Evolutionary conservation across 1,139 yeast genomes (phyloP).

Genomic region (Insectozyma bohioensis): DNA sequence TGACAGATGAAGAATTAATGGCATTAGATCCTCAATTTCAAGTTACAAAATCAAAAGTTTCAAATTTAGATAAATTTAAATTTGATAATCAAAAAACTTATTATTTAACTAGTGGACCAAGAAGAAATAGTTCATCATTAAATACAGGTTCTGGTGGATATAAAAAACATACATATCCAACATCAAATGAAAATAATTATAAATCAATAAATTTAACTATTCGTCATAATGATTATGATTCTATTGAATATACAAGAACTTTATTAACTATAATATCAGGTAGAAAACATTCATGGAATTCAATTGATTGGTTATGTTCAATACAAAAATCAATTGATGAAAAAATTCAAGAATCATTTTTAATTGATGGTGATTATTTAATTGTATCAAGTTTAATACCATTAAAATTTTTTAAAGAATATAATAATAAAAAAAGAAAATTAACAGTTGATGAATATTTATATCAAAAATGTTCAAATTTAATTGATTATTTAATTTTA

Average conservation of each 20-base stretch:
- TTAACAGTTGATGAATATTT: constrained; percentile 29
- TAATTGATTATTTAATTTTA: constrained; percentile 39
- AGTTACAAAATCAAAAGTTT: constrained; percentile 30
- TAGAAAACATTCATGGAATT: constrained; percentile 46
- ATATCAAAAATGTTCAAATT: constrained; percentile 36
- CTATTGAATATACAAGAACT: constrained; percentile 25
- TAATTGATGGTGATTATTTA: constrained; percentile 40
- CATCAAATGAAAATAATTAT: constrained; percentile 42
- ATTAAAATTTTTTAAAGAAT: constrained; percentile 22
- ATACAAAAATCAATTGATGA: constrained; percentile 20
- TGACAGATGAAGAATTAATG: constrained; percentile 65
- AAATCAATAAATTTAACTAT: constrained; percentile 40
- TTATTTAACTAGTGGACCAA: too few relatives aligned
- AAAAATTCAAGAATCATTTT: constrained; percentile 19
- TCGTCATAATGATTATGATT: constrained; percentile 33
- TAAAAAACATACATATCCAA: constrained; percentile 23
- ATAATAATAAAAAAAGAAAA: constrained; percentile 15
- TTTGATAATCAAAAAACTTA: constrained; percentile 42
- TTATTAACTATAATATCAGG: constrained; percentile 41
- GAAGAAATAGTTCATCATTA: constrained; percentile 16
- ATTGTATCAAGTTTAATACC: constrained; percentile 43
- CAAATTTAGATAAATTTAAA: constrained; percentile 38
- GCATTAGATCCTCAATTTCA: constrained; percentile 58
- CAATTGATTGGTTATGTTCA: constrained; percentile 44
- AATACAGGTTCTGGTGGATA: constrained; percentile 5